phyloP scores from a whole-genome alignment of 495 filamentous ascomycete genomes.

The Tetracladium marchalianum region DNA sequence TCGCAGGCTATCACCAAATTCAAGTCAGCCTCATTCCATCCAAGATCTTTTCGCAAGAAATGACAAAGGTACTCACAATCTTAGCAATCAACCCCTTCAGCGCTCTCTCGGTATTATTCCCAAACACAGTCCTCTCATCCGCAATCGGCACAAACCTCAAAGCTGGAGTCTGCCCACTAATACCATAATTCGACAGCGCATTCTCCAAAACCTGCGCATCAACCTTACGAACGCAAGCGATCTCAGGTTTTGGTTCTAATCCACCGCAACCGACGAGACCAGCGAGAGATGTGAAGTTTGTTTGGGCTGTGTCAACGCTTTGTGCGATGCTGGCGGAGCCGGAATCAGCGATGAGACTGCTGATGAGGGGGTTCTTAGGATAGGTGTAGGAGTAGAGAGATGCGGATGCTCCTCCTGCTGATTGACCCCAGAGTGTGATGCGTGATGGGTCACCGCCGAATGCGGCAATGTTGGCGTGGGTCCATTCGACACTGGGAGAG shows the following conservation, averaged over 20 bases:
- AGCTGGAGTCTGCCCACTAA: conserved; percentile 22
- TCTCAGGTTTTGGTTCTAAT: conserved; percentile 25
- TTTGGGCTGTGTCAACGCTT: conserved; percentile 21
- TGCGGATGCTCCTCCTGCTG: conserved; percentile 31
- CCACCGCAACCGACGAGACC: conserved; percentile 32
- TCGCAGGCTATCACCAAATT: conserved; percentile 20
- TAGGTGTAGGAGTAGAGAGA: conserved; percentile 38
- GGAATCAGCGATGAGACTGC: conserved; percentile 34
- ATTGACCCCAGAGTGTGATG: conserved; percentile 27
- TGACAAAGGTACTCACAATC: conserved; percentile 7
- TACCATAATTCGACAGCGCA: conserved; percentile 29
- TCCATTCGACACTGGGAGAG: too few relatives aligned
- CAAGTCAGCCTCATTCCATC: not conserved
- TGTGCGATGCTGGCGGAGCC: conserved; percentile 28
- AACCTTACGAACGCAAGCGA: conserved; percentile 37
- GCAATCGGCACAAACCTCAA: conserved; percentile 31
- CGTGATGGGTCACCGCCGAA: too few relatives aligned
- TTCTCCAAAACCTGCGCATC: conserved; percentile 27
- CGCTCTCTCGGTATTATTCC: conserved; percentile 31
- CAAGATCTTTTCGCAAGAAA: too few relatives aligned
- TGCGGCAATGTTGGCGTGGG: too few relatives aligned
- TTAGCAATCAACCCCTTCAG: conserved; percentile 5
- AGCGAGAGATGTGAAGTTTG: conserved; percentile 34
- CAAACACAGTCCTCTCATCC: conserved; percentile 30
- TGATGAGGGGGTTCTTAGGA: conserved; percentile 32